Conservation (phyloP, 2,329 filamentous ascomycete genomes). For the Trichoderma asperellum region DNA sequence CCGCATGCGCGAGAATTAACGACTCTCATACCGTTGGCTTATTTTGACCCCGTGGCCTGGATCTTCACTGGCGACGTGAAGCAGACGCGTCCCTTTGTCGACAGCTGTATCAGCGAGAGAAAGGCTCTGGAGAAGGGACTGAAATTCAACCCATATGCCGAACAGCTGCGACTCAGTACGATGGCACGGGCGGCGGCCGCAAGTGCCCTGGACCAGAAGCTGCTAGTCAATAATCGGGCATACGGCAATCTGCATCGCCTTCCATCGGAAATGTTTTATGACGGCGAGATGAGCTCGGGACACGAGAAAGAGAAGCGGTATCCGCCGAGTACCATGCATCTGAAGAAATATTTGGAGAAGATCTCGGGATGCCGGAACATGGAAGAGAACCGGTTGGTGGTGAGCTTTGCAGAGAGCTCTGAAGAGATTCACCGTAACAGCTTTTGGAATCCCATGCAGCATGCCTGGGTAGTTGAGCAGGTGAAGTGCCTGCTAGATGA, state of each 20-base stretch:
- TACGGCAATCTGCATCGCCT: constrained; percentile 47
- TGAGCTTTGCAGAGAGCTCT: constrained; percentile 37
- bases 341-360: constrained; percentile 39
- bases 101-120: constrained; percentile 33
- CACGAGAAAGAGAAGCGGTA: constrained; percentile 34
- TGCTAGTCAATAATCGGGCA: constrained; percentile 46
- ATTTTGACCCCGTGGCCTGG: constrained; percentile 48
- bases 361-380: constrained; percentile 31
- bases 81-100: constrained; percentile 50
- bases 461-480: constrained; percentile 43
- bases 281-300: constrained; percentile 44
- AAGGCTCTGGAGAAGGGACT: constrained; percentile 32
- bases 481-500: constrained; percentile 41
- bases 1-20: constrained; percentile 53
- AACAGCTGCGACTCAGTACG: constrained; percentile 42
- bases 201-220: constrained; percentile 39
- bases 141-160: constrained; percentile 40
- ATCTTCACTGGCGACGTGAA: constrained; percentile 53
- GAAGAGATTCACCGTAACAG: constrained; percentile 41
- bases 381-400: constrained; percentile 44
- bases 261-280: constrained; percentile 49
- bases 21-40: constrained; percentile 50
- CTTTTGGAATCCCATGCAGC: constrained; percentile 48
- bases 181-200: constrained; percentile 46
- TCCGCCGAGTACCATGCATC: constrained; percentile 36